phyloP scores from a whole-genome alignment of 2,329 filamentous ascomycete species.

The Periconia macrospinosa region DNA sequence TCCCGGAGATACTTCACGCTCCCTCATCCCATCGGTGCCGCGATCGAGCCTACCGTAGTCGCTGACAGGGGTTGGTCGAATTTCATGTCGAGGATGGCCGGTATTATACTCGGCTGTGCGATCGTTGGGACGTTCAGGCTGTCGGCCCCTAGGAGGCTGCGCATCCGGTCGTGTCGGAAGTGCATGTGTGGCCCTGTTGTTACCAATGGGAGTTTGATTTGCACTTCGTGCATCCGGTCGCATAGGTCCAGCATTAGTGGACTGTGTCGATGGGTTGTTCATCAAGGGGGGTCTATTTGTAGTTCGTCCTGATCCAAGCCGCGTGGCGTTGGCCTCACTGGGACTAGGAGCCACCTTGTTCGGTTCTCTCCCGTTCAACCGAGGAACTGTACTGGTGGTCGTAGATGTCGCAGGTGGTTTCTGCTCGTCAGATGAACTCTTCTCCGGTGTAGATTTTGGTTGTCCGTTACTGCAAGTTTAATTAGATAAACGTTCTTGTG shows the following conservation, averaged over 20 bases:
- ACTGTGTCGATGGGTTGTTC: constrained; percentile 12
- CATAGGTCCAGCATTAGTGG: constrained; percentile 23
- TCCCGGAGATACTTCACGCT: constrained; percentile 46
- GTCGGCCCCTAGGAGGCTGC: constrained; percentile 51
- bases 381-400: constrained; percentile 12
- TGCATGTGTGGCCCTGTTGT: constrained; percentile 39
- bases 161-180: constrained; percentile 64
- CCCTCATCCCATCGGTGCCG: constrained; percentile 39
- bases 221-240: constrained; percentile 38
- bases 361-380: constrained; percentile 23
- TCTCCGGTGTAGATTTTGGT: constrained; percentile 19
- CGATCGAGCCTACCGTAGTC: constrained; percentile 51
- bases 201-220: constrained; percentile 23
- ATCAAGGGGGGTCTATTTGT: constrained; percentile 15
- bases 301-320: constrained; percentile 11
- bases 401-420: constrained; percentile 15
- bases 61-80: constrained; percentile 32
- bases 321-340: not conserved
- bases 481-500: constrained; percentile 1
- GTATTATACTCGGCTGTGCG: constrained; percentile 27
- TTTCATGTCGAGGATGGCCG: constrained; percentile 35
- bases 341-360: constrained; percentile 11
- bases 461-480: constrained; percentile 1
- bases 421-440: constrained; percentile 13
- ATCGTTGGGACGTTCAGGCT: constrained; percentile 35